These are phyloP conservation scores for Cucurbita moschata DNA, from an alignment of 306 rosid species.

Conservation along the genomic window DNA sequence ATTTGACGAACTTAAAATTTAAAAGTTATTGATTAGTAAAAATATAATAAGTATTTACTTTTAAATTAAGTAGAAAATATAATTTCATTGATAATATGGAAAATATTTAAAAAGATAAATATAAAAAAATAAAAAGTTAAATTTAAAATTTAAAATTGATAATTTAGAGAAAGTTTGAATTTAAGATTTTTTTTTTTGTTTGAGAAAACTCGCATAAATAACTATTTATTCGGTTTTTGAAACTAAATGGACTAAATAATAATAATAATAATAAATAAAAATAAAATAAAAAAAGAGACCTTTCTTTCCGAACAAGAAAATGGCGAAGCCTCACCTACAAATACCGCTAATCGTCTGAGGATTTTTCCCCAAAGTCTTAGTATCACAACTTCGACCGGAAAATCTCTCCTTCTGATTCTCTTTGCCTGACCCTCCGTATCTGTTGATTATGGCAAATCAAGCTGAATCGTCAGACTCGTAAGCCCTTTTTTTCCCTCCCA, in stretches of 20 bases:
- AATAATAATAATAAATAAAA: neutral
- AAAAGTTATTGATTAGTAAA: too few relatives aligned
- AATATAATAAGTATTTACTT: too few relatives aligned
- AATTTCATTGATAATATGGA: too few relatives aligned
- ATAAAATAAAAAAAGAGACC: neutral
- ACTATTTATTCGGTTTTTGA: too few relatives aligned
- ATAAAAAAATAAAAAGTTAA: too few relatives aligned
- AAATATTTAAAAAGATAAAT: too few relatives aligned
- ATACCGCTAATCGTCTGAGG: conserved; percentile 7
- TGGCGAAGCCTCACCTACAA: conserved; percentile 7
- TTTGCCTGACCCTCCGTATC: neutral
- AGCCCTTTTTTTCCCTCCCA: neutral
- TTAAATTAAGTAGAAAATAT: too few relatives aligned
- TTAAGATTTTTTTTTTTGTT: too few relatives aligned
- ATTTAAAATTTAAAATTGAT: too few relatives aligned
- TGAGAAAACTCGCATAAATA: too few relatives aligned
- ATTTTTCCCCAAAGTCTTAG: neutral
- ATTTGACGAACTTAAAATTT: too few relatives aligned
- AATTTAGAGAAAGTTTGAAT: too few relatives aligned
- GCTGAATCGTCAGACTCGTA: conserved; percentile 83
- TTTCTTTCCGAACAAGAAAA: conserved; percentile 40
- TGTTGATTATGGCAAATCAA: conserved; percentile 40
- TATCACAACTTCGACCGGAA: neutral
- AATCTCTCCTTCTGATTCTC: conserved; percentile 10
- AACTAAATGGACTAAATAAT: neutral